Evolutionary conservation across 2,329 filamentous ascomycete species (phyloP), one percentile per base, ranked within the genome.

Genomic region (Penicillium sp.): DNA sequence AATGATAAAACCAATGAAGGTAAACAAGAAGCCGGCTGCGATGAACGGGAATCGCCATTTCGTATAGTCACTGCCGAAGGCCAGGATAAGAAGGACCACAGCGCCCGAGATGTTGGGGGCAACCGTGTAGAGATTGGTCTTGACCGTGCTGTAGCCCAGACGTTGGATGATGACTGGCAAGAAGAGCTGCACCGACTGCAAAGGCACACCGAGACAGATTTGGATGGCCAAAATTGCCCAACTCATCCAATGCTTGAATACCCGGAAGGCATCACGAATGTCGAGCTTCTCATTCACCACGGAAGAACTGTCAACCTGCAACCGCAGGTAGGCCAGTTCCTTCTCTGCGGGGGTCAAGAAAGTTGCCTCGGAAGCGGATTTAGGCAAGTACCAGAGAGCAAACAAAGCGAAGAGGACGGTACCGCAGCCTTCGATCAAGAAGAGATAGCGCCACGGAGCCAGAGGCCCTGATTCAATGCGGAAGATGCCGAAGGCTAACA

Each of bases 61-160:
- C 2, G 81, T 79, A 54, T 77, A 79, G 64, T 91, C 88, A 11
- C 84, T 88, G 10, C 81, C 73, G 63, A 90, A 91, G 0, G 87
- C 88, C 1, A 92, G 75, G 18, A 90, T 75, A 0, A 92, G 76
- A 4, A 91, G 76, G 77, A 90, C 84, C 1, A 81, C 81, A 0
- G 88, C 87, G 1, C 89, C 89, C 0, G 82, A 83, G 36, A 89
- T 80, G 63, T 91, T 91, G 1, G 89, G 89, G 0, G 88, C 89
- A 0, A 92, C 88, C 0, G 67, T 70, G 49, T 64, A 71, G 22
- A 92, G 77, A 62, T 92, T 92, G 0, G 88, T 91, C 64, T 84
- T 83, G 54, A 84, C 77, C 11, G 75, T 78, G 40, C 67, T 62
- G 65, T 82, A 83, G 5, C 77, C 77, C 7, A 71, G 65, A 9